Conservation (phyloP, 2,329 filamentous ascomycete genomes). For the Botrytis sinoallii region DNA sequence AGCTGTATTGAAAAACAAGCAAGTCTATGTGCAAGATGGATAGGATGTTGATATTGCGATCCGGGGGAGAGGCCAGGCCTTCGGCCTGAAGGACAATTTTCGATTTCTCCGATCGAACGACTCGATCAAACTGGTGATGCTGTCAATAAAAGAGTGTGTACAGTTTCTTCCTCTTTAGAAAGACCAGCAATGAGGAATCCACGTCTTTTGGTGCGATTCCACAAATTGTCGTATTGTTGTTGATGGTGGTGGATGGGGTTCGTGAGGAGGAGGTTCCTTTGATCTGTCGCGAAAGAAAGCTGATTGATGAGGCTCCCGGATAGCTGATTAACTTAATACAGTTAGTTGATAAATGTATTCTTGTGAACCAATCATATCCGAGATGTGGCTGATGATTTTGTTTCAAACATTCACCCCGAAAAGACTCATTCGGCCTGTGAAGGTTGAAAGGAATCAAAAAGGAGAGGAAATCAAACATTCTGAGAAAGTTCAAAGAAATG, state of each 20-base stretch:
- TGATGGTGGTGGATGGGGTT: slow-evolving; percentile 24
- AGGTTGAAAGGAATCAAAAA: background rate
- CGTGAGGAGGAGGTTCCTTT: slow-evolving; percentile 17
- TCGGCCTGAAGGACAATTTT: slow-evolving; percentile 26
- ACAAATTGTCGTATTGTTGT: slow-evolving; percentile 22
- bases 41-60: slow-evolving; percentile 32
- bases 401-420: slow-evolving; percentile 7
- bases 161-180: slow-evolving; percentile 36
- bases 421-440: background rate
- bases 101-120: slow-evolving; percentile 27
- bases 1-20: slow-evolving; percentile 22
- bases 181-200: slow-evolving; percentile 36
- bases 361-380: slow-evolving; percentile 12
- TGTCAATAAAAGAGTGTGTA: slow-evolving; percentile 30
- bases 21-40: slow-evolving; percentile 30
- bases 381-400: slow-evolving; percentile 10
- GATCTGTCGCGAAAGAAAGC: slow-evolving; percentile 20
- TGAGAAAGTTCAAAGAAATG: background rate
- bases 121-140: slow-evolving; percentile 28
- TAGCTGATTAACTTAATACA: background rate
- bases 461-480: background rate
- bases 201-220: slow-evolving; percentile 39
- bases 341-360: background rate
- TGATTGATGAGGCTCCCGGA: slow-evolving; percentile 15
- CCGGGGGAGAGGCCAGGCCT: slow-evolving; percentile 35